Percentiles rank a stretch among this genome's conserved stretches.
phyloP scores from a whole-genome alignment of 192 early-diverging fungal genomes.

The Podila horticola region DNA sequence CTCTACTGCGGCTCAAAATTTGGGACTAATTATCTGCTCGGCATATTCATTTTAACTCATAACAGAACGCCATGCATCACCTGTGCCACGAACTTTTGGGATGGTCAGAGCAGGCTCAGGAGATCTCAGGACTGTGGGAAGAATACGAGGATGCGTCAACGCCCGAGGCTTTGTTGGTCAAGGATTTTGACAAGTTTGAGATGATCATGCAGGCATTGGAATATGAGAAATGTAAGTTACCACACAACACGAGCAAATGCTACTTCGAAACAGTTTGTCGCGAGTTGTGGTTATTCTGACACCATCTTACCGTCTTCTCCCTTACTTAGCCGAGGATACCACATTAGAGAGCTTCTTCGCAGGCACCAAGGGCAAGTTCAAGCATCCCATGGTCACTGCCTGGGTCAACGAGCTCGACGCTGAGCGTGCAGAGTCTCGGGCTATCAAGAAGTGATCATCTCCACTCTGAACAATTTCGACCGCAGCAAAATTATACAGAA shows the following conservation, averaged over 20 bases:
- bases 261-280: neutral
- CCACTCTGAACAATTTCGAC: too few species aligned
- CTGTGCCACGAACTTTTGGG: slow-evolving; percentile 68
- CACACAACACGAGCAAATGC: too few species aligned
- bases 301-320: neutral
- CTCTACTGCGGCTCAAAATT: neutral
- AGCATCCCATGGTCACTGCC: slow-evolving; percentile 80
- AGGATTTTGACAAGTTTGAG: slow-evolving; percentile 97
- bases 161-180: slow-evolving; percentile 82
- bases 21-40: neutral
- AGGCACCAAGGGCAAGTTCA: slow-evolving; percentile 83
- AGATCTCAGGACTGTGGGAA: slow-evolving; percentile 82
- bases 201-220: slow-evolving; percentile 94
- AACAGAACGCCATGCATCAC: slow-evolving; percentile 69
- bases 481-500: neutral
- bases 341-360: slow-evolving; percentile 83
- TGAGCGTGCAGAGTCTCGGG: slow-evolving; percentile 56
- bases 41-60: neutral
- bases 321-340: slow-evolving; percentile 61
- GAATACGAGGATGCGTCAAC: slow-evolving; percentile 87
- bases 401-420: slow-evolving; percentile 87
- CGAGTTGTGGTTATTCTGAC: neutral
- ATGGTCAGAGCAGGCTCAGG: slow-evolving; percentile 64
- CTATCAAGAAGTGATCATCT: slow-evolving; percentile 19
- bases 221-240: slow-evolving; percentile 80